Conservation (phyloP, 1,284 basidiomycete species). For the Sporisorium iseilematis-ciliati region DNA sequence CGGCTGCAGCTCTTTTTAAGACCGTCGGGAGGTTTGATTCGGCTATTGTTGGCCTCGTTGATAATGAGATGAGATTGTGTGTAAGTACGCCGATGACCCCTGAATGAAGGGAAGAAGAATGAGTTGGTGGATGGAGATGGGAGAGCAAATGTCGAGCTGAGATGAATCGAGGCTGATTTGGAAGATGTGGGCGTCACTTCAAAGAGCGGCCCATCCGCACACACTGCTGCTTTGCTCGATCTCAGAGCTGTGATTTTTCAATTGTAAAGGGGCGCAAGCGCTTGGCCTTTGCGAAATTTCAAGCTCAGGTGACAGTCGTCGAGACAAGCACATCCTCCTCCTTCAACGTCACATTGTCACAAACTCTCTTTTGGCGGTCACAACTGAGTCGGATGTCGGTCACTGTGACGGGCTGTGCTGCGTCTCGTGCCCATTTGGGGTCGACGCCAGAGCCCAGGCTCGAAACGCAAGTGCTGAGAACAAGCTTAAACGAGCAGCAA, state of each 20-base stretch:
- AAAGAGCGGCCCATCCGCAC: too few relatives aligned
- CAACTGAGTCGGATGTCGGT: neutral
- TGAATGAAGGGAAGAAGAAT: too few relatives aligned
- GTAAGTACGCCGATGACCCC: too few relatives aligned
- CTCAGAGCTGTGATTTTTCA: too few relatives aligned
- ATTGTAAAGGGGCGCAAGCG: too few relatives aligned
- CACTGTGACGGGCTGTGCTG: slow-evolving; percentile 2
- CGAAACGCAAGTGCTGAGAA: neutral
- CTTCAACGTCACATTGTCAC: too few relatives aligned
- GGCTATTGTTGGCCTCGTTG: neutral
- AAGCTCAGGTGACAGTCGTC: neutral
- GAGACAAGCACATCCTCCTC: neutral
- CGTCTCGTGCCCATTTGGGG: neutral
- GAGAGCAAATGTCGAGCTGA: too few relatives aligned
- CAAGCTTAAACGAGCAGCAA: neutral
- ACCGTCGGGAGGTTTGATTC: neutral
- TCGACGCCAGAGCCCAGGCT: neutral
- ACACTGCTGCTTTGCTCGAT: too few relatives aligned
- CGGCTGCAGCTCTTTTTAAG: neutral
- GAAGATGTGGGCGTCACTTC: too few relatives aligned
- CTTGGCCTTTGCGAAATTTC: too few relatives aligned
- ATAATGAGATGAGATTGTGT: neutral
- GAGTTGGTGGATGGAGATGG: too few relatives aligned
- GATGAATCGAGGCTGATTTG: too few relatives aligned
- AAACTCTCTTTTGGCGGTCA: neutral